These are phyloP conservation scores for Phylloboletellus chloephorus DNA, from an alignment of 1,284 basidiomycete genomes.

Conservation along the genomic window DNA sequence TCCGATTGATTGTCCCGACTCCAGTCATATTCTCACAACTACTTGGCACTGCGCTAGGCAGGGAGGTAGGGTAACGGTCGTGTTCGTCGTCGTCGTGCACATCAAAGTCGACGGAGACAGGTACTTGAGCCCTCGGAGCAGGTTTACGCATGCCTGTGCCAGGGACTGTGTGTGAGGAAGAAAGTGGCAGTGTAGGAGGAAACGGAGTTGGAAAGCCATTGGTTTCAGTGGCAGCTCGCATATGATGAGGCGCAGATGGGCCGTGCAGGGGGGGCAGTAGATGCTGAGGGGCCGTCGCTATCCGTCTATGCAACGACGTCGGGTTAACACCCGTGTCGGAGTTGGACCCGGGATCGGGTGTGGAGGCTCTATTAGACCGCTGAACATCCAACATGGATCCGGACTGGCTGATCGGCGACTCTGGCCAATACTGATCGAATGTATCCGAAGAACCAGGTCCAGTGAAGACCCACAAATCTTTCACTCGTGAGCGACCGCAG, in stretches of 20 bases:
- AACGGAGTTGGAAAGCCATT: constrained; percentile 20
- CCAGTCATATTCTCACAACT: constrained; percentile 57
- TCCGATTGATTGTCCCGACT: constrained; percentile 43
- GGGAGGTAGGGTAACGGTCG: constrained; percentile 36
- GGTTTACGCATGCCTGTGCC: constrained; percentile 45
- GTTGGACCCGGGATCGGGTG: constrained; percentile 27
- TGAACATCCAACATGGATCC: constrained; percentile 32
- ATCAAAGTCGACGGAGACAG: constrained; percentile 49
- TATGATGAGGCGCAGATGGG: constrained; percentile 18
- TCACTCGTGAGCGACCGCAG: constrained; percentile 61
- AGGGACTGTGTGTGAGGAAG: constrained; percentile 25
- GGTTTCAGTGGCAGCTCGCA: constrained; percentile 19
- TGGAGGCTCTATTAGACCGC: constrained; percentile 32
- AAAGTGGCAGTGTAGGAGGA: constrained; percentile 16
- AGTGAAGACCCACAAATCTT: constrained; percentile 75
- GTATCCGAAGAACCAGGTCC: constrained; percentile 41
- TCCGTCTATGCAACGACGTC: constrained; percentile 30
- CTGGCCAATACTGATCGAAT: constrained; percentile 32
- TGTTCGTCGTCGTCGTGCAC: constrained; percentile 34
- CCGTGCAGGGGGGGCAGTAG: constrained; percentile 18
- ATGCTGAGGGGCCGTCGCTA: constrained; percentile 30
- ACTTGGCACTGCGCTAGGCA: constrained; percentile 49
- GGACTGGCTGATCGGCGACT: constrained; percentile 32
- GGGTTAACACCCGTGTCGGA: constrained; percentile 23
- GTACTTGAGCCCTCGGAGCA: constrained; percentile 56